phyloP scores from a whole-genome alignment of 75 land plant genomes.

The Isoetes taiwanensis region DNA sequence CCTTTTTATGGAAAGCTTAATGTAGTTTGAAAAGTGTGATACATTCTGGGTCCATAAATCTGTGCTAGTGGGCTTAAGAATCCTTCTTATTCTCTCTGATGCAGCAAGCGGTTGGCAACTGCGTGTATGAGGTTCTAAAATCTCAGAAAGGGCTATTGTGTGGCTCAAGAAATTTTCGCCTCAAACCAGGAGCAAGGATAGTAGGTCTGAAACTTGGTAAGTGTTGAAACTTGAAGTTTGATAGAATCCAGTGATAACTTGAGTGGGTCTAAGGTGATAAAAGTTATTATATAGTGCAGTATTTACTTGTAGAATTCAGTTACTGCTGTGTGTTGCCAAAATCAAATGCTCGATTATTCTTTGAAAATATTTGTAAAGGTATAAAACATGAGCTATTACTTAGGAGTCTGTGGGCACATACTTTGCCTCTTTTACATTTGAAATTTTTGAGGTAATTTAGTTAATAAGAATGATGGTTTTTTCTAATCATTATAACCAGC shows the following conservation, averaged over 20 bases:
- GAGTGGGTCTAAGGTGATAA: background rate
- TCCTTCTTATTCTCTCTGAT: too few species aligned
- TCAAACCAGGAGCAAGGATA: conserved; percentile 26
- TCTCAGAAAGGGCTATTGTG: conserved; percentile 36
- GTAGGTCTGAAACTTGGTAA: background rate
- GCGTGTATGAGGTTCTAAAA: conserved; percentile 59
- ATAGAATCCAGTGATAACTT: background rate
- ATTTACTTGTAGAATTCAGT: background rate
- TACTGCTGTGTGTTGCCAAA: conserved; percentile 7
- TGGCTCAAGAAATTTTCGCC: conserved; percentile 14
- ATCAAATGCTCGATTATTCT: too few species aligned
- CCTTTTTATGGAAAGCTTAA: background rate
- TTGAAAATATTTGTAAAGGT: too few species aligned
- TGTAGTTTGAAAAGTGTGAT: background rate
- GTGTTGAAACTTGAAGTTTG: background rate
- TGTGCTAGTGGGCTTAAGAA: too few species aligned
- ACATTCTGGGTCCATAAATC: too few species aligned
- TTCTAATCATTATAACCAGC: too few species aligned
- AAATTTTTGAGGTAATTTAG: too few species aligned
- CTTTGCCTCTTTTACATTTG: too few species aligned
- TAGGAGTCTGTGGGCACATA: too few species aligned
- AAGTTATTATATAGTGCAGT: background rate
- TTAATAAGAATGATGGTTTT: too few species aligned
- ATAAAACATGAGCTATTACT: too few species aligned
- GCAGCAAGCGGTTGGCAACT: conserved; percentile 69